Conservation (phyloP, 352 stramenopile genomes). For the Globisporangium cederbergense region DNA sequence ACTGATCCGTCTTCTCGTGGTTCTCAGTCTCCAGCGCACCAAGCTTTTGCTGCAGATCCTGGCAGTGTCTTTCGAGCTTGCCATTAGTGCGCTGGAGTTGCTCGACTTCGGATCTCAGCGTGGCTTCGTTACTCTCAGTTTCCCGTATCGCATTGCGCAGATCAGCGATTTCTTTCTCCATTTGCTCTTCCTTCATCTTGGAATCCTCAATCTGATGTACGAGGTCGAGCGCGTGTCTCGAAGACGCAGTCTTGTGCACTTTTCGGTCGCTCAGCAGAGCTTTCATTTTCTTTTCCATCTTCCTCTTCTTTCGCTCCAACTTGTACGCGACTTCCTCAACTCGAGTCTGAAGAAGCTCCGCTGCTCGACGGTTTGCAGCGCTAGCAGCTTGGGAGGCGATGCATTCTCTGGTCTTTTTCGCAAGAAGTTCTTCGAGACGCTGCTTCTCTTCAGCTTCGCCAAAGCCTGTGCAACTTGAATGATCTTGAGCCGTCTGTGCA, state of each 20-base stretch:
- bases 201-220: conserved; percentile 17
- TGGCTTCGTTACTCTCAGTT: conserved; percentile 11
- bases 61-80: conserved; percentile 23
- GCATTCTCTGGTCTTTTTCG: conserved; percentile 10
- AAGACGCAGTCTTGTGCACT: conserved; percentile 16
- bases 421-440: conserved; percentile 26
- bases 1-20: conserved; percentile 10
- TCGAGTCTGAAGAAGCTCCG: neutral
- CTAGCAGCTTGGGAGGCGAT: conserved; percentile 8
- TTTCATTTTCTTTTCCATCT: conserved; percentile 51
- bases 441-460: conserved; percentile 17
- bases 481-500: conserved; percentile 11
- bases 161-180: conserved; percentile 13
- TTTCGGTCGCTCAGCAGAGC: conserved; percentile 31
- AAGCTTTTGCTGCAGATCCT: conserved; percentile 26
- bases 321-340: neutral
- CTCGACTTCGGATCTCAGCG: conserved; percentile 4
- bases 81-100: conserved; percentile 10
- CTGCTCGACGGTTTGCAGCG: neutral
- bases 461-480: neutral
- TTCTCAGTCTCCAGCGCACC: conserved; percentile 6
- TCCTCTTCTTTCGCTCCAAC: conserved; percentile 32
- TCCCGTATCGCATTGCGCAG: conserved; percentile 22
- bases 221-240: conserved; percentile 15
- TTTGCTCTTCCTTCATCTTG: conserved; percentile 12